Evolutionary conservation across 768 basidiomycete species (phyloP), one percentile per base, ranked within the genome.

Genomic region (Coprinopsis cinerea): DNA sequence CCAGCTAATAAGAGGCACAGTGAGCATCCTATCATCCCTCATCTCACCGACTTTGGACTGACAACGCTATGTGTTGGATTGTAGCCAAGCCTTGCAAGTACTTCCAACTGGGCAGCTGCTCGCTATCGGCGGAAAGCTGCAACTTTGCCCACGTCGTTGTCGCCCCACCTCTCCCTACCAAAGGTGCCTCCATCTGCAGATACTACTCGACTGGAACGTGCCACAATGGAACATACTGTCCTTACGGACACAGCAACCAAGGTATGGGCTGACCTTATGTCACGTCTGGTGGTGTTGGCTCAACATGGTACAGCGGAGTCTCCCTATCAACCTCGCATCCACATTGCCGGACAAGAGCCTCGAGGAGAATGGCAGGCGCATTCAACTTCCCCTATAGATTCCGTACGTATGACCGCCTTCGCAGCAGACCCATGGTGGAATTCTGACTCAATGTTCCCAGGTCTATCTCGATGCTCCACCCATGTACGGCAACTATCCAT

Each of bases 41-140:
- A 23, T 32, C 27, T 41, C 30, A 10, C 30, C 17, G 42, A 15
- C 27, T 45, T 39, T 36, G 26, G 40, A 32, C 45, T 37, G 40
- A 25, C 46, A 46, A 54, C 35, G 47, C 11, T 18, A 47, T 53
- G 53, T 44, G 22, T 26, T 50, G n/a, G 15, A 27, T 46, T 44
- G 17, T 56, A 77, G 75, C 74, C 20, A 77, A 76, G 60, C 75
- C 74, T 20, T 77, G 75, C 61, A 72, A 67, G 59, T 77, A 66
- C 57, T 77, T 70, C 51, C 74, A 76, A 58, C 53, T 64, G 14
- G 64, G 62, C 40, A 67, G 57, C 51, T 77, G 75, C 55, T 68
- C 72, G 13, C 62, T 69, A 46, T 58, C 74, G n/a, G 67, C 68
- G 26, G 69, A 72, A 27, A 69, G 68, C 22, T 77, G 76, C 59